Percentiles rank a stretch among this genome's conserved stretches.
Conservation (phyloP, 352 stramenopile genomes). For the Phytophthora citricola region DNA sequence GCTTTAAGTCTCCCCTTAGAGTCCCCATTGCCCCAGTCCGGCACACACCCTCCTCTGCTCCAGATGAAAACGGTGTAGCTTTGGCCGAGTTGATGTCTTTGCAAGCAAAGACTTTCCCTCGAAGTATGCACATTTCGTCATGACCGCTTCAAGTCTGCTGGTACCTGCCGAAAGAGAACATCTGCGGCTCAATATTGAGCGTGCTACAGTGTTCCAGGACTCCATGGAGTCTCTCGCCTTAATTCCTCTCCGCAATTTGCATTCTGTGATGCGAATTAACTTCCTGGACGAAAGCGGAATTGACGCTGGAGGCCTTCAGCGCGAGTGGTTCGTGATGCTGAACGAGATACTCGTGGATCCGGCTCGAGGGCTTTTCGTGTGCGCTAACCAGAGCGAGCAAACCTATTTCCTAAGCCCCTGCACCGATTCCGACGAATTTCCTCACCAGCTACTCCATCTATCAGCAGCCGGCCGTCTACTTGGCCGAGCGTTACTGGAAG, state of each 20-base stretch:
- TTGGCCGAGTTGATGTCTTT: conserved; percentile 18
- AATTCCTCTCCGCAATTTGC: conserved; percentile 34
- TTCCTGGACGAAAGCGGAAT: conserved; percentile 68
- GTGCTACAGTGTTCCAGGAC: conserved; percentile 34
- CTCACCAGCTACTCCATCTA: conserved; percentile 40
- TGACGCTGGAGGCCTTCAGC: conserved; percentile 68
- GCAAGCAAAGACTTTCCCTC: conserved; percentile 29
- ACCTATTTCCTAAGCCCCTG: conserved; percentile 50
- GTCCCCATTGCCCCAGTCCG: background rate
- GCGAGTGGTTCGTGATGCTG: conserved; percentile 80
- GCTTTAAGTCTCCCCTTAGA: background rate
- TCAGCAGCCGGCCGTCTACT: conserved; percentile 44
- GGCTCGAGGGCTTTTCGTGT: conserved; percentile 36
- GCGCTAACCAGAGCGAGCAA: conserved; percentile 42
- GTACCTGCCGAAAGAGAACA: conserved; percentile 32
- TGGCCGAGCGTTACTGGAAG: conserved; percentile 63
- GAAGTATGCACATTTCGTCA: conserved; percentile 47
- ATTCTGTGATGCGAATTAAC: conserved; percentile 50
- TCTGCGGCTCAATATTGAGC: conserved; percentile 36
- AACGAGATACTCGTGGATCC: conserved; percentile 41
- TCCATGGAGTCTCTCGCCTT: conserved; percentile 43
- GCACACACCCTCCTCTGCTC: background rate
- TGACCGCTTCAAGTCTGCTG: conserved; percentile 14
- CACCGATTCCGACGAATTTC: conserved; percentile 22
- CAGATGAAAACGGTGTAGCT: background rate